phyloP scores from a whole-genome alignment of 2,329 filamentous ascomycete genomes.

The Sclerotinia glacialis region DNA sequence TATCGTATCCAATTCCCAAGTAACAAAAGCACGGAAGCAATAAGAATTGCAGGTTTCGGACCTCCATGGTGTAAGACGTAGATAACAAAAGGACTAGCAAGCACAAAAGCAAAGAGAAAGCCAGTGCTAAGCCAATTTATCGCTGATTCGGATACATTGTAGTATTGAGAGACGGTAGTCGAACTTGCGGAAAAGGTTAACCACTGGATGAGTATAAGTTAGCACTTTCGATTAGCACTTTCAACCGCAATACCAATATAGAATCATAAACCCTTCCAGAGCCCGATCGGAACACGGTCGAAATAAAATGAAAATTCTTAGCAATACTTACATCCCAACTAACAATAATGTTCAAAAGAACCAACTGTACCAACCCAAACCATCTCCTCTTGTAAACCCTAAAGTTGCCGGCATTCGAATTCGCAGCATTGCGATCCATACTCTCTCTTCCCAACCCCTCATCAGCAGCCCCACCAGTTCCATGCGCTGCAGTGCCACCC shows the following conservation, averaged over 20 bases:
- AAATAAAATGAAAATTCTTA: background rate
- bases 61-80: conserved; percentile 73
- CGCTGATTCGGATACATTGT: conserved; percentile 66
- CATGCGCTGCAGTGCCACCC: conserved; percentile 9
- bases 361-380: conserved; percentile 80
- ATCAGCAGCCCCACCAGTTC: background rate
- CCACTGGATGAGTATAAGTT: conserved; percentile 59
- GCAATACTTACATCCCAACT: conserved; percentile 82
- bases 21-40: conserved; percentile 69
- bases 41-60: conserved; percentile 73
- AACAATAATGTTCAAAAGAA: conserved; percentile 85
- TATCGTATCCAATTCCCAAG: conserved; percentile 90
- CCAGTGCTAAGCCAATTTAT: conserved; percentile 93
- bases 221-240: conserved; percentile 22
- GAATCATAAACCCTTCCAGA: background rate
- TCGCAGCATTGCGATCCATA: background rate
- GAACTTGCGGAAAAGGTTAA: conserved; percentile 87
- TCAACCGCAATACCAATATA: background rate
- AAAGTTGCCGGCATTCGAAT: conserved; percentile 37
- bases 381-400: conserved; percentile 80
- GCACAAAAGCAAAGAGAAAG: conserved; percentile 81
- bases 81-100: conserved; percentile 69
- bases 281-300: background rate
- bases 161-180: conserved; percentile 70
- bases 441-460: conserved; percentile 1